phyloP scores from a whole-genome alignment of 148 eudicot species.

The Rhododendron molle region DNA sequence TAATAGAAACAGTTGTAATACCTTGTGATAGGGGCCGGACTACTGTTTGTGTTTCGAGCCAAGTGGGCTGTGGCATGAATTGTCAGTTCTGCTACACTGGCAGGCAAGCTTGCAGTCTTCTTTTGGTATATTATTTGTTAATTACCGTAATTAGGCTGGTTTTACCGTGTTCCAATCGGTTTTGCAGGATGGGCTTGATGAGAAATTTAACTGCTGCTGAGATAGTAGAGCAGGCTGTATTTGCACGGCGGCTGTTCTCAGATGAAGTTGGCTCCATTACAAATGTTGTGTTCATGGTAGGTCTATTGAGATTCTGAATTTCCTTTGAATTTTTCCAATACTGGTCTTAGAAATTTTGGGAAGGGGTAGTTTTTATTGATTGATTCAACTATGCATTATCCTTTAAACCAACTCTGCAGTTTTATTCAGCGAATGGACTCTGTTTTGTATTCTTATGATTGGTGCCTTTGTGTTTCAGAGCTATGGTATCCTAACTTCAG shows the following conservation, averaged over 20 bases:
- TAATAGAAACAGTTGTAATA: conserved; percentile 88
- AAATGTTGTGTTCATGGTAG: conserved; percentile 91
- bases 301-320: conserved; percentile 1
- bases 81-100: conserved; percentile 99
- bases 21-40: conserved; percentile 74
- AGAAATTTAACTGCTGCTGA: conserved; percentile 83
- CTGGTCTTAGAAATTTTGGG: not conserved
- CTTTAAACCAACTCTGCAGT: not conserved
- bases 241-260: conserved; percentile 75
- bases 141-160: not conserved
- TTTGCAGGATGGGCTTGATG: conserved; percentile 79
- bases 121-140: not conserved
- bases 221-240: conserved; percentile 83
- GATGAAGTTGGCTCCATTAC: conserved; percentile 72
- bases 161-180: conserved; percentile 1
- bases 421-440: not conserved
- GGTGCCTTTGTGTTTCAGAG: not conserved
- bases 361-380: not conserved
- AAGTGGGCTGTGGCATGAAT: conserved; percentile 98
- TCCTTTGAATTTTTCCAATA: not conserved
- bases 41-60: conserved; percentile 96
- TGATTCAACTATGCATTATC: not conserved
- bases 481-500: not conserved
- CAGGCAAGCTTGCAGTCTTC: conserved; percentile 47
- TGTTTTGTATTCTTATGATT: not conserved